These are phyloP conservation scores for Russula abietina DNA, from an alignment of 768 basidiomycete genomes.

Conservation along the genomic window DNA sequence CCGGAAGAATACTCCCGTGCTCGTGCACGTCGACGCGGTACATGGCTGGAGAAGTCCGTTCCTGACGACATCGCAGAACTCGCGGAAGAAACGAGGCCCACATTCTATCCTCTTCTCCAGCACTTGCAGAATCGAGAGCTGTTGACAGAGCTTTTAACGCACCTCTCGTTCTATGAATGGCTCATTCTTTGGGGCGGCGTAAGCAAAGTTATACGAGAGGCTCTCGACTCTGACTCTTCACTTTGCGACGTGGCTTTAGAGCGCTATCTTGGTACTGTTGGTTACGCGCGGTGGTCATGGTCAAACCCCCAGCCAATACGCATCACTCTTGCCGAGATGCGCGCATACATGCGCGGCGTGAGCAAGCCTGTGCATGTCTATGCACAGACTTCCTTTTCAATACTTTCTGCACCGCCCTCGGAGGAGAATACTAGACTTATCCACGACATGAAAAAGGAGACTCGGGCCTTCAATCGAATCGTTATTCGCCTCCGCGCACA, in stretches of 20 bases:
- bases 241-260: constrained; percentile 63
- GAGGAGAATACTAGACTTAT: constrained; percentile 41
- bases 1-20: constrained; percentile 39
- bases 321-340: constrained; percentile 69
- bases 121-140: constrained; percentile 52
- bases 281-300: constrained; percentile 65
- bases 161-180: constrained; percentile 71
- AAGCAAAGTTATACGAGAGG: constrained; percentile 47
- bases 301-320: constrained; percentile 48
- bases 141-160: constrained; percentile 49
- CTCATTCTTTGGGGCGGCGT: constrained; percentile 47
- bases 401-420: constrained; percentile 44
- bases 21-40: constrained; percentile 38
- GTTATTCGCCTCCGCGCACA: constrained; percentile 72
- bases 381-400: constrained; percentile 49
- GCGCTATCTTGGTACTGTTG: constrained; percentile 62
- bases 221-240: constrained; percentile 43
- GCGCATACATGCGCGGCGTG: constrained; percentile 74
- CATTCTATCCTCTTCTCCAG: constrained; percentile 45
- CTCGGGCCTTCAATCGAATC: constrained; percentile 74
- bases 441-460: constrained; percentile 50
- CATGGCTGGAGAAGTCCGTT: constrained; percentile 36
- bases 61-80: constrained; percentile 34
- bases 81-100: constrained; percentile 28
- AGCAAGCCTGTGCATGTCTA: constrained; percentile 72